Evolutionary conservation across 164 flowering plant species (phyloP).

Genomic region (Vitis amurensis): DNA sequence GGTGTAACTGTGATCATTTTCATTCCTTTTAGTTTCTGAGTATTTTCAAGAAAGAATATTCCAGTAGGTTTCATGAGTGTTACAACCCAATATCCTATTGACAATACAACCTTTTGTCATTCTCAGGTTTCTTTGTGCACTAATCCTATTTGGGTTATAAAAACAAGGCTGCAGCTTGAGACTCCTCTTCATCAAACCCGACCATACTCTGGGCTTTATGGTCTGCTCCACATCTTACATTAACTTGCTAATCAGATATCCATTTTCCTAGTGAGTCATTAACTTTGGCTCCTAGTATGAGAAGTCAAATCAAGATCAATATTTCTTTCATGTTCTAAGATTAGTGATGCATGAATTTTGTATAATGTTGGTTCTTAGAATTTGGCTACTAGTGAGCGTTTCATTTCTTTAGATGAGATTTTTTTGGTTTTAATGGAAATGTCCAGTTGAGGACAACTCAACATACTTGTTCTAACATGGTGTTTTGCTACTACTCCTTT

Average conservation of each 20-base stretch:
- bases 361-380: not conserved
- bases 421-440: too few species aligned
- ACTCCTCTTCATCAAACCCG: slow-evolving; percentile 72
- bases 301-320: not conserved
- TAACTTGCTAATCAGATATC: slow-evolving; percentile 20
- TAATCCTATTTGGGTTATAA: slow-evolving; percentile 95
- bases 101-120: slow-evolving; percentile 9
- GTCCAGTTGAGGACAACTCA: too few species aligned
- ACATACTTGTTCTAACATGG: too few species aligned
- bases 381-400: not conserved
- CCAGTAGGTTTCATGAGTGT: not conserved
- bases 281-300: slow-evolving; percentile 7
- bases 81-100: not conserved
- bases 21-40: not conserved
- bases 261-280: slow-evolving; percentile 12
- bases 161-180: slow-evolving; percentile 98
- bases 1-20: not conserved
- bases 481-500: too few species aligned
- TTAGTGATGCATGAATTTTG: not conserved
- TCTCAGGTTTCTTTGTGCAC: slow-evolving; percentile 84
- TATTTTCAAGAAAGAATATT: not conserved
- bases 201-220: slow-evolving; percentile 84
- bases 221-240: slow-evolving; percentile 48
- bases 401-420: too few species aligned
- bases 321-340: not conserved